Conservation (phyloP, 2,329 filamentous ascomycete species). For the Colletotrichum agaves region DNA sequence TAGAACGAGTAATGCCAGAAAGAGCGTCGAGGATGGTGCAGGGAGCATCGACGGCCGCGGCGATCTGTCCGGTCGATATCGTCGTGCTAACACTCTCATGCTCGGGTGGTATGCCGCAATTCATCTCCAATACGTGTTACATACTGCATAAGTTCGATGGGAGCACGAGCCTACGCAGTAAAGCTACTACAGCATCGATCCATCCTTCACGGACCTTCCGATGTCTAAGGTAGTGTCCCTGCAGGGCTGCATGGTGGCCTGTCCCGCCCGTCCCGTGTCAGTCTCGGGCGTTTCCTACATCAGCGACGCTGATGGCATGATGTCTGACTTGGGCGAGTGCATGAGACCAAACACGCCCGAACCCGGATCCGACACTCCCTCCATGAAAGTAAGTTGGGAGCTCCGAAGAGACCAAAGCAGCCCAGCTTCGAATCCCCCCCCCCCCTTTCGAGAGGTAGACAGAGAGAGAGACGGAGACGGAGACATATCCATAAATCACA, state of each 20-base stretch:
- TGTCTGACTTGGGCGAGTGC: conserved; percentile 13
- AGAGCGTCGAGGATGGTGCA: background rate
- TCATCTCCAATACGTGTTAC: conserved; percentile 4
- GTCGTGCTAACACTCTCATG: too few relatives aligned
- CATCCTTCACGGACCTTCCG: background rate
- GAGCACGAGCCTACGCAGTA: conserved; percentile 2
- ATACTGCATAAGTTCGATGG: background rate
- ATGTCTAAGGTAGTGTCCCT: background rate
- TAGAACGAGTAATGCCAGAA: conserved; percentile 19
- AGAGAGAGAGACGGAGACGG: background rate
- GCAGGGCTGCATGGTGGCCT: background rate
- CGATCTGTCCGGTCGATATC: background rate
- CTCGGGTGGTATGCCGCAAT: conserved; percentile 7
- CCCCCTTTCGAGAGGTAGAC: background rate
- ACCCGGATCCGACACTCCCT: conserved; percentile 23
- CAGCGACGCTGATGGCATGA: background rate
- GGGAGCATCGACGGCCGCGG: conserved; percentile 1
- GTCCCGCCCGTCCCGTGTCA: background rate
- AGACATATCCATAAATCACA: background rate
- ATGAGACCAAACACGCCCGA: conserved; percentile 19
- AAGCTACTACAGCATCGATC: background rate
- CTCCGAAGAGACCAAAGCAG: conserved; percentile 17
- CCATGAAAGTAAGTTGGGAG: conserved; percentile 12
- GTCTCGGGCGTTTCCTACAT: background rate
- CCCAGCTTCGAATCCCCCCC: background rate